Evolutionary conservation across 352 stramenopile genomes (phyloP).

Genomic region (Phytophthora fragariae): DNA sequence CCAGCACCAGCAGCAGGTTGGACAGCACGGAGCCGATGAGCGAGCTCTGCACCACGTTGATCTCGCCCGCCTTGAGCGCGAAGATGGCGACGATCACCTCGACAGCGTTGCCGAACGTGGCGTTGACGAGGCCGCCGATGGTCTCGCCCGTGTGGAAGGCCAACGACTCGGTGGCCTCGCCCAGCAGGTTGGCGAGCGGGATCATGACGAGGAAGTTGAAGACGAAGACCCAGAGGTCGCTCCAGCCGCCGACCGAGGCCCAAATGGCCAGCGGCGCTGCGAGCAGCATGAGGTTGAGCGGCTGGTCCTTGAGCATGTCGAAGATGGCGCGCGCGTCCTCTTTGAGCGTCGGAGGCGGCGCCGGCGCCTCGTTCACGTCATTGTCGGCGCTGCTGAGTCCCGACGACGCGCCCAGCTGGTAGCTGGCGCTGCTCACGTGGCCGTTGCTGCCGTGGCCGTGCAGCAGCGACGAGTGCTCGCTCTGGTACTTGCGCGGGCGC

Average conservation of each 20-base stretch:
- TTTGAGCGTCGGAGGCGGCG: conserved; percentile 19
- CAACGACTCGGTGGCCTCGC: conserved; percentile 97
- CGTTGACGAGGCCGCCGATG: conserved; percentile 97
- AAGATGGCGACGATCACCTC: conserved; percentile 97
- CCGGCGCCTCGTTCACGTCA: conserved; percentile 11
- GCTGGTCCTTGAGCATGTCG: conserved; percentile 54
- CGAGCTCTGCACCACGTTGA: conserved; percentile 97
- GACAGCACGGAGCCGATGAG: conserved; percentile 98
- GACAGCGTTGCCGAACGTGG: conserved; percentile 98
- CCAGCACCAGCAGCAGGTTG: conserved; percentile 98
- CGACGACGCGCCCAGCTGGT: conserved; percentile 13
- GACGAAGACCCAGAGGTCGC: conserved; percentile 90
- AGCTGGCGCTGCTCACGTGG: conserved; percentile 18
- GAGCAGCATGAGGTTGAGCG: conserved; percentile 78
- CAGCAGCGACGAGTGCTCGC: conserved; percentile 51
- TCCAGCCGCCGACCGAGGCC: conserved; percentile 66
- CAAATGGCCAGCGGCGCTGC: conserved; percentile 70
- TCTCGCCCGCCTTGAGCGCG: conserved; percentile 93
- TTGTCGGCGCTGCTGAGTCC: conserved; percentile 11
- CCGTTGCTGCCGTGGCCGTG: conserved; percentile 36
- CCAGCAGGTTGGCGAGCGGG: conserved; percentile 95
- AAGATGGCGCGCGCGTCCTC: conserved; percentile 58
- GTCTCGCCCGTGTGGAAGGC: conserved; percentile 97
- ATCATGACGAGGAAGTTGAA: conserved; percentile 98
- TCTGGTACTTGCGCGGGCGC: conserved; percentile 35